Percentiles rank a stretch among this genome's conserved stretches.
Evolutionary conservation across 768 basidiomycete species (phyloP).

Genomic region (Lactarius pseudohatsudake): DNA sequence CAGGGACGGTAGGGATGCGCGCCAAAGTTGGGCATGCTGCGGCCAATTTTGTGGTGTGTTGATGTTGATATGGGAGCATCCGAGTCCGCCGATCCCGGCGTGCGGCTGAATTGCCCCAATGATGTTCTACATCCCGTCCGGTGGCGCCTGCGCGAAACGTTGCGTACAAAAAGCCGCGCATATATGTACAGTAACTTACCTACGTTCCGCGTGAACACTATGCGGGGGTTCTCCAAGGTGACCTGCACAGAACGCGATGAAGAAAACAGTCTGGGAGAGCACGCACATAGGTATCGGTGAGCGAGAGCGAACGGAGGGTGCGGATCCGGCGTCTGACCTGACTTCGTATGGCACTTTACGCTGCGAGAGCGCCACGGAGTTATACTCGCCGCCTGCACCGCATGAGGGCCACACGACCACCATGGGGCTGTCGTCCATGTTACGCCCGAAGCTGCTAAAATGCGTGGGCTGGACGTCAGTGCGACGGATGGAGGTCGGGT

Average conservation of each 20-base stretch:
- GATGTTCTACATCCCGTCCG: conserved; percentile 42
- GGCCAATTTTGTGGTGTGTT: conserved; percentile 50
- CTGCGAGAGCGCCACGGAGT: conserved; percentile 61
- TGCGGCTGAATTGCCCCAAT: conserved; percentile 60
- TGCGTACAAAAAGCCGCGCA: too few relatives aligned
- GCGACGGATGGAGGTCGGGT: too few relatives aligned
- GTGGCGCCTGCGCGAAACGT: conserved; percentile 40
- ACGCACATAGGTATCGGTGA: conserved; percentile 40
- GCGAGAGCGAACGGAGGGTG: conserved; percentile 48
- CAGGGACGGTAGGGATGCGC: conserved; percentile 32
- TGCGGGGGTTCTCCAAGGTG: conserved; percentile 6
- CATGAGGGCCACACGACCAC: conserved; percentile 71
- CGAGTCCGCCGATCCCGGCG: conserved; percentile 39
- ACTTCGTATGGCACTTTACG: conserved; percentile 50
- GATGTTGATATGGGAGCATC: conserved; percentile 46
- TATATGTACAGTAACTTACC: too few relatives aligned
- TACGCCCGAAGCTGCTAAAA: conserved; percentile 61
- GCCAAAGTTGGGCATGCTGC: conserved; percentile 48
- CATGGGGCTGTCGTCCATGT: conserved; percentile 61
- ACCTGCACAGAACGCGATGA: not conserved
- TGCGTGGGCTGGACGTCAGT: not conserved
- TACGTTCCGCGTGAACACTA: conserved; percentile 13
- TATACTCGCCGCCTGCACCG: conserved; percentile 40
- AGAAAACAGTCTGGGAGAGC: too few relatives aligned
- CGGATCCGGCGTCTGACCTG: conserved; percentile 55